phyloP scores from a whole-genome alignment of 139 green algal species.

The Coccomyxa sp. region DNA sequence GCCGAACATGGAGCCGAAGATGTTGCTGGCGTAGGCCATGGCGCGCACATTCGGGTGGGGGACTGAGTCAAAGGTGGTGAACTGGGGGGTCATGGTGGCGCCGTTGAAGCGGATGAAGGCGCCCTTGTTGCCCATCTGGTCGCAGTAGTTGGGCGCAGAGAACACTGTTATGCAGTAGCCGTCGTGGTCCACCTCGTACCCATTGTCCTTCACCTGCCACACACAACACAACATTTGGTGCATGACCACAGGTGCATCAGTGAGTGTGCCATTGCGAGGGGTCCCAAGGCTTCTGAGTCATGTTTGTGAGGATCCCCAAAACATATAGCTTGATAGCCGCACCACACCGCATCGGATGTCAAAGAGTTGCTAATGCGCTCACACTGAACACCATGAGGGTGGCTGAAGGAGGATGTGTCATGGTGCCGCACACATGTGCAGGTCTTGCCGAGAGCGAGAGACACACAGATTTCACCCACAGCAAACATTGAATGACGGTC shows the following conservation, averaged over 20 bases:
- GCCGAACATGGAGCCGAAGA: slow-evolving; percentile 34
- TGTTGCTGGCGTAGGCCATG: slow-evolving; percentile 83
- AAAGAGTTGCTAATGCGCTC: no score
- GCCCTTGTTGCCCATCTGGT: slow-evolving; percentile 61
- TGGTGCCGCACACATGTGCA: no score
- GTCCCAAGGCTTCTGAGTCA: neutral
- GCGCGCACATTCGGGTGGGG: slow-evolving; percentile 88
- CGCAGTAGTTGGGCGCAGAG: slow-evolving; percentile 96
- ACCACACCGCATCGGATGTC: no score
- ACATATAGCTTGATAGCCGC: no score
- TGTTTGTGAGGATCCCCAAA: no score
- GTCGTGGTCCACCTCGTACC: slow-evolving; percentile 91
- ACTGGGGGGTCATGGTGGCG: slow-evolving; percentile 87
- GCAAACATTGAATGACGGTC: no score
- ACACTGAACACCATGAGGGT: no score
- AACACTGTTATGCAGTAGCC: slow-evolving; percentile 92
- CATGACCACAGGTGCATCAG: neutral
- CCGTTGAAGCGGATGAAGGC: slow-evolving; percentile 92
- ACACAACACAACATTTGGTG: neutral
- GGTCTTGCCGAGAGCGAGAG: no score
- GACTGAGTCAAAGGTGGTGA: slow-evolving; percentile 83
- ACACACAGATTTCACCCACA: no score
- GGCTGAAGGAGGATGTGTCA: no score
- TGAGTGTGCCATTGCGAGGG: no score
- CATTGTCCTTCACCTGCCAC: slow-evolving; percentile 87